Base-by-base conservation (phyloP, 192 early-diverging fungal genomes). In the Martensiomyces pterosporus region DNA sequence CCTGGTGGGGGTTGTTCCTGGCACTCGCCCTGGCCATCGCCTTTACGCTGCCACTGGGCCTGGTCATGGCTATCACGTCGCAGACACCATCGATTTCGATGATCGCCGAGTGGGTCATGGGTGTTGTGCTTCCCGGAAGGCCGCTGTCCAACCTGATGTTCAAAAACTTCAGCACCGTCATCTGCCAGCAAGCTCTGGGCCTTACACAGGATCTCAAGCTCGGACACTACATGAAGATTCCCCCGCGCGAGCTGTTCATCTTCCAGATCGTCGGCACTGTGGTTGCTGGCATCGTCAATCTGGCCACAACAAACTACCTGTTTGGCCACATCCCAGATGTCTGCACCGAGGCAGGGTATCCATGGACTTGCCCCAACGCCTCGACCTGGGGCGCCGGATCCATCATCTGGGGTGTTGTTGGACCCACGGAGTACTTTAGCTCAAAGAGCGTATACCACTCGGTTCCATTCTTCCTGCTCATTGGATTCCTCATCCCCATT, bases 181-280 rank as follows among this genome's bases (percentile, higher is more conserved):
- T 76, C 9, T 75, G 77, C 3, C 60, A 71, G 18, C 80, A 86
- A 55, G 87, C 79, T 12, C 64, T 89, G 14, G 40, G 62, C 6
- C 79, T 89, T 56, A 55, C 76, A 12, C 73, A 76, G 35, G 82
- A 84, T 43, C 52, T 82, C 17, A 85, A 84, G 49, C 39, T 84
- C 26, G 83, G 82, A 0, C 81, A 83, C 37, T 86, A 85, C 65
- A 76, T 82, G 65, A 85, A 88, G 59, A 80, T 86, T 16, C 76
- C 82, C 2, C 87, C 87, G 18, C 65, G 71, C 24, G 47, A 64
- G 16, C 78, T 89, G 69, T 84, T 88, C 61, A 39, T 65, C 12
- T 63, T 72, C 14, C 86, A 87, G 52, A 33, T 82, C 24, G 22
- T 66, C n/a, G 80, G 84, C 43, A 86, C 83, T 2, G 39, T 85